phyloP scores from a whole-genome alignment of 805 yeast species.

The Starmerella stellata region DNA sequence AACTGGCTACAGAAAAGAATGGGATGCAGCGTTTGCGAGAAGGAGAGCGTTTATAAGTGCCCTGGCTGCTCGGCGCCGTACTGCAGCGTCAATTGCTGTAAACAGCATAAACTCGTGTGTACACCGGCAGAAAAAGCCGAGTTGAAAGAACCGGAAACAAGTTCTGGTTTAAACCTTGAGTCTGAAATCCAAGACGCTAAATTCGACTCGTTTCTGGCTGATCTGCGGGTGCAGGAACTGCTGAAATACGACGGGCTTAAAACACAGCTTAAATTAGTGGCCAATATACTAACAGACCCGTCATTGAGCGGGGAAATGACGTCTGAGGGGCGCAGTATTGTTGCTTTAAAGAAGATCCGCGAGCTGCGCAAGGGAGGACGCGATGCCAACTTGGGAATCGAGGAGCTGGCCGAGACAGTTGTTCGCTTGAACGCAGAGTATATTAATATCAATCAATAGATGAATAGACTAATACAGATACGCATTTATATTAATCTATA shows the following conservation, averaged over 20 bases:
- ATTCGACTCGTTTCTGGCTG: conserved; percentile 16
- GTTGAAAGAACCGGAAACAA: not conserved
- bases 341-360: conserved; percentile 43
- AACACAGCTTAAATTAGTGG: conserved; percentile 35
- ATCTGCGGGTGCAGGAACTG: conserved; percentile 30
- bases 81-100: conserved; percentile 49
- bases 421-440: too few relatives aligned
- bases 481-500: not conserved
- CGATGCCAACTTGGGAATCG: conserved; percentile 49
- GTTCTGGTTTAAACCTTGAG: not conserved
- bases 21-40: not conserved
- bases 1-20: too few relatives aligned
- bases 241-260: conserved; percentile 37
- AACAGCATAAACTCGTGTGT: conserved; percentile 20
- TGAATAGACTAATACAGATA: too few relatives aligned
- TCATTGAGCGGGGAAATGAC: conserved; percentile 32
- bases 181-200: not conserved
- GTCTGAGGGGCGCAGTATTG: conserved; percentile 36
- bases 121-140: conserved; percentile 1
- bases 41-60: conserved; percentile 33
- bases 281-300: conserved; percentile 33
- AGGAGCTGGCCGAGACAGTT: conserved; percentile 37
- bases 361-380: conserved; percentile 45
- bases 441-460: too few relatives aligned
- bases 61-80: conserved; percentile 29